Percentiles rank a stretch among this genome's conserved stretches.
phyloP scores from a whole-genome alignment of 2,329 filamentous ascomycete species.

The Cladosporium sp. region DNA sequence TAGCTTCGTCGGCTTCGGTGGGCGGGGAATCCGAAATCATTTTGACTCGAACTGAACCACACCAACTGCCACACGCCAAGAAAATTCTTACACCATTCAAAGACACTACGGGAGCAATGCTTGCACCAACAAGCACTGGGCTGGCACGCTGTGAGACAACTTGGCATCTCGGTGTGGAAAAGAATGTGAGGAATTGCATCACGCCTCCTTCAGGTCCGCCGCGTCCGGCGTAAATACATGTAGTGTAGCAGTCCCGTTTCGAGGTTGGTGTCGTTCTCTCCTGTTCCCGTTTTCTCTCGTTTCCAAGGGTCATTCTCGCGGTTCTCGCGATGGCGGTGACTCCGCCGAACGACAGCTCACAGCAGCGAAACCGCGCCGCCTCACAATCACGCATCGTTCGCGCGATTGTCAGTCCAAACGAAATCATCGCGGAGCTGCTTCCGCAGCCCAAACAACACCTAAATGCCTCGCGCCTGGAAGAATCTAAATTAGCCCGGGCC shows the following conservation, averaged over 20 bases:
- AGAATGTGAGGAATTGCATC: neutral
- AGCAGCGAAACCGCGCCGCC: neutral
- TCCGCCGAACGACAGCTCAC: neutral
- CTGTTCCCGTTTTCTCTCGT: too few species aligned
- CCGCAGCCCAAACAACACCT: conserved; percentile 14
- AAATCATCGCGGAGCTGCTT: conserved; percentile 14
- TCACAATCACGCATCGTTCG: conserved; percentile 13
- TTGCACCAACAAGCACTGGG: neutral
- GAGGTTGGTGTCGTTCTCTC: too few species aligned
- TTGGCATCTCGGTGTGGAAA: conserved; percentile 1
- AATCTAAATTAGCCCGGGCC: conserved; percentile 15
- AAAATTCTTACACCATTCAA: neutral
- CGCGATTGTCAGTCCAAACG: conserved; percentile 14
- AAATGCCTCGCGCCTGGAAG: conserved; percentile 16
- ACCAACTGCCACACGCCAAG: conserved; percentile 10
- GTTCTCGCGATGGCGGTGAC: neutral
- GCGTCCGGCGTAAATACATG: too few species aligned
- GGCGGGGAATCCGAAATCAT: too few species aligned
- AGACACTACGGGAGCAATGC: neutral
- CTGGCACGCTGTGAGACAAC: conserved; percentile 5
- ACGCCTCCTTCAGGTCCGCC: too few species aligned
- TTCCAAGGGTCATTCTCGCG: too few species aligned
- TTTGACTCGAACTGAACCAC: neutral
- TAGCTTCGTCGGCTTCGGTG: too few species aligned
- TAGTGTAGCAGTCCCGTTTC: too few species aligned